Percentiles rank a stretch among this genome's conserved stretches.
Conservation (phyloP, 805 yeast genomes). For the Candida schatavii region DNA sequence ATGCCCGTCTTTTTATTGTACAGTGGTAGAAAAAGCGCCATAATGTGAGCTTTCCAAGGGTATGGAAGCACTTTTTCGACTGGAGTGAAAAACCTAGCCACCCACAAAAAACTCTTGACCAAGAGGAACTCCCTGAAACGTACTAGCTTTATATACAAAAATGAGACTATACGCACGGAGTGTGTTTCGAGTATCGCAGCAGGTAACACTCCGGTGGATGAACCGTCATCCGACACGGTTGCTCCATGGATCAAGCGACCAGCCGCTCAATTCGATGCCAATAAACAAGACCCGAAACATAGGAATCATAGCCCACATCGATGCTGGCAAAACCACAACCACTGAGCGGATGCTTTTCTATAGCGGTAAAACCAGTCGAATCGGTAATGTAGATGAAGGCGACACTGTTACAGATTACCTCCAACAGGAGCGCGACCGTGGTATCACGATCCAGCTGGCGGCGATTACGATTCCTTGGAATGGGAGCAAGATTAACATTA, state of each 20-base stretch:
- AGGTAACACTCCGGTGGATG: too few relatives aligned
- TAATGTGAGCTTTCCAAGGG: too few relatives aligned
- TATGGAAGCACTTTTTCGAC: too few relatives aligned
- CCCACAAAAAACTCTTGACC: too few relatives aligned
- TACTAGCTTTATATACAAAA: too few relatives aligned
- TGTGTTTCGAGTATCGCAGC: too few relatives aligned
- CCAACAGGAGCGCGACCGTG: conserved; percentile 86
- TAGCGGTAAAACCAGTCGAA: conserved; percentile 71
- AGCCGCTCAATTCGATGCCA: conserved; percentile 27
- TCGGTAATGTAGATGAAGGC: conserved; percentile 95
- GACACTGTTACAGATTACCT: conserved; percentile 93
- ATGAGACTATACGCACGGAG: too few relatives aligned
- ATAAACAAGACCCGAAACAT: conserved; percentile 64
- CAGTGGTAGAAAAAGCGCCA: too few relatives aligned
- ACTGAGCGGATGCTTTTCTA: conserved; percentile 94
- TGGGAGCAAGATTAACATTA: conserved; percentile 70
- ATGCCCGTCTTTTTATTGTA: conserved; percentile 29
- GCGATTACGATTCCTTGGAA: conserved; percentile 92
- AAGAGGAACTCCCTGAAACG: too few relatives aligned
- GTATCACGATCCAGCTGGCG: conserved; percentile 95
- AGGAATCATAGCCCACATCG: conserved; percentile 98
- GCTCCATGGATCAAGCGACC: too few relatives aligned
- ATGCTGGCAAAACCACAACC: conserved; percentile 98
- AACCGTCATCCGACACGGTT: too few relatives aligned
- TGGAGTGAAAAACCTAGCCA: too few relatives aligned